Conservation (phyloP, 2,329 filamentous ascomycete genomes). For the Pestalotiopsis sp. region DNA sequence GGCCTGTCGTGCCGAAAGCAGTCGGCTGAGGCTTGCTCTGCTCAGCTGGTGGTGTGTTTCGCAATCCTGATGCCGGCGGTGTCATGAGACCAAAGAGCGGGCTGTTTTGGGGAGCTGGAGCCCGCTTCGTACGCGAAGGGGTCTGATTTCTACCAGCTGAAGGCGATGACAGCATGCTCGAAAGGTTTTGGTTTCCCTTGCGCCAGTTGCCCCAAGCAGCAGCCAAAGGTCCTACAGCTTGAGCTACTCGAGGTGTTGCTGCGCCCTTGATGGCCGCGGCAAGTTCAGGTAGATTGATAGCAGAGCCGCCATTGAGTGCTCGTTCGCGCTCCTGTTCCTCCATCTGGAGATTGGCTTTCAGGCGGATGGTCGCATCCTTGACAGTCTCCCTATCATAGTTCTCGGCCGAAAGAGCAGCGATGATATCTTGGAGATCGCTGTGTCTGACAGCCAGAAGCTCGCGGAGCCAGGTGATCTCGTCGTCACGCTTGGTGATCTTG, state of each 20-base stretch:
- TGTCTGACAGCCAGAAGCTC: slow-evolving; percentile 90
- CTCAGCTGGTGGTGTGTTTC: slow-evolving; percentile 58
- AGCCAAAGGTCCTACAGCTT: slow-evolving; percentile 76
- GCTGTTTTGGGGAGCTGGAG: slow-evolving; percentile 53
- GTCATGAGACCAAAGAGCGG: slow-evolving; percentile 84
- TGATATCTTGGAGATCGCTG: slow-evolving; percentile 91
- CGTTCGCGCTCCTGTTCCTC: slow-evolving; percentile 94
- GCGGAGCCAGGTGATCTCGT: slow-evolving; percentile 92
- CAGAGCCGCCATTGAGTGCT: slow-evolving; percentile 71
- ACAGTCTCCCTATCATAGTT: slow-evolving; percentile 78
- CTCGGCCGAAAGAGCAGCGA: slow-evolving; percentile 75
- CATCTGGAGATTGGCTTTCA: slow-evolving; percentile 96
- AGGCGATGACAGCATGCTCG: slow-evolving; percentile 50
- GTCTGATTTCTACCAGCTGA: slow-evolving; percentile 49
- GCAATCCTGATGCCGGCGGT: slow-evolving; percentile 77
- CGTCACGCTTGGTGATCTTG: slow-evolving; percentile 89
- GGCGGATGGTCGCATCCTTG: slow-evolving; percentile 87
- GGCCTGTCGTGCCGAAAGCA: slow-evolving; percentile 63
- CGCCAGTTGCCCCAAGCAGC: slow-evolving; percentile 98
- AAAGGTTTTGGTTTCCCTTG: slow-evolving; percentile 63
- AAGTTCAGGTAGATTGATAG: slow-evolving; percentile 73
- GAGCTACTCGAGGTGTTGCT: slow-evolving; percentile 79
- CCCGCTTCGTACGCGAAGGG: slow-evolving; percentile 54
- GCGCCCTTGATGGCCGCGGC: slow-evolving; percentile 77
- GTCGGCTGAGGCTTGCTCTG: slow-evolving; percentile 54